Conservation (phyloP, 2,329 filamentous ascomycete species). For the Alternaria triticina region DNA sequence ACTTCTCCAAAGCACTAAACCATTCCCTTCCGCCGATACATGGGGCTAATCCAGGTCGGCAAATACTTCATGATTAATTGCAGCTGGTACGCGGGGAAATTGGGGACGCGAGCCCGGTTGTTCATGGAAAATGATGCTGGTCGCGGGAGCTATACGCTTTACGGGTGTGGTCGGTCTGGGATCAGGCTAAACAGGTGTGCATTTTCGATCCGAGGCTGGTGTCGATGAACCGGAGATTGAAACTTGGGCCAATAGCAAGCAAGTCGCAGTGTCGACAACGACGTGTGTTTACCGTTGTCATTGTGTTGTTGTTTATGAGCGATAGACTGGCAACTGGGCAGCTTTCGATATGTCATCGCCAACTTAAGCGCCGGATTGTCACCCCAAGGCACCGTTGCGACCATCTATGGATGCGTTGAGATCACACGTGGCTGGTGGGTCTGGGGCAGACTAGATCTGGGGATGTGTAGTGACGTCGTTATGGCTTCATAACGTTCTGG, state of each 20-base stretch:
- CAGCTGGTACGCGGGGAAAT: slow-evolving; percentile 20
- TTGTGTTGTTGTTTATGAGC: background rate
- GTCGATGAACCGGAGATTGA: slow-evolving; percentile 1
- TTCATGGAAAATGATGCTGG: slow-evolving; percentile 17
- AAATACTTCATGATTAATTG: slow-evolving; percentile 15
- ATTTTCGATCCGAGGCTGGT: background rate
- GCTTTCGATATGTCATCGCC: background rate
- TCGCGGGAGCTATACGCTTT: slow-evolving; percentile 26
- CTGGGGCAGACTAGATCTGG: background rate
- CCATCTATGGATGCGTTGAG: background rate
- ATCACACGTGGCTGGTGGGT: background rate
- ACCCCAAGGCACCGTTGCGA: background rate
- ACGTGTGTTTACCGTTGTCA: background rate
- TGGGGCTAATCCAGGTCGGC: slow-evolving; percentile 1
- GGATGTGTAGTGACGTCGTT: background rate
- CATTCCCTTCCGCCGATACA: slow-evolving; percentile 20
- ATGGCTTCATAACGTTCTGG: background rate
- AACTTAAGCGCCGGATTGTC: background rate
- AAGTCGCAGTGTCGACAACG: background rate
- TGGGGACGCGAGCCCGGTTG: slow-evolving; percentile 20
- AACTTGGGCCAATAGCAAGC: background rate
- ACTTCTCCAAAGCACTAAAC: slow-evolving; percentile 6
- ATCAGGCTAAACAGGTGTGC: slow-evolving; percentile 38
- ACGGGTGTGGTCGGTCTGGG: slow-evolving; percentile 10
- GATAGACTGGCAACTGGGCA: background rate